Evolutionary conservation across 2,329 filamentous ascomycete species (phyloP).

Genomic region (Pseudocercospora eumusae): DNA sequence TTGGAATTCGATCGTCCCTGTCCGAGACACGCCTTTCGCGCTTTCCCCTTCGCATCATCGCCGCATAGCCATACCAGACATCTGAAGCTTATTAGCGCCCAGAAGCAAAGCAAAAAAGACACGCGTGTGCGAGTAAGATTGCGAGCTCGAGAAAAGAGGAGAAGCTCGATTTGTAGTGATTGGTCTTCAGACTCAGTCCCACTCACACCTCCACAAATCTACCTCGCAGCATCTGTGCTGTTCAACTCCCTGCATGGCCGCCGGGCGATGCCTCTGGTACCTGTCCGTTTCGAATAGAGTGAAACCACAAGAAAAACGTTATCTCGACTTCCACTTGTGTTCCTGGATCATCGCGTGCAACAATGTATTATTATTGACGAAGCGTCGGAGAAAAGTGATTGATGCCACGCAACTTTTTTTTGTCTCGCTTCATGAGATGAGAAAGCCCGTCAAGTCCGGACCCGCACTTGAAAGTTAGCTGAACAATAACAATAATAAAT

Average conservation of each 20-base stretch:
- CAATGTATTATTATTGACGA: too few species aligned
- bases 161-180: conserved; percentile 8
- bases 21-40: conserved; percentile 21
- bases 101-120: conserved; percentile 14
- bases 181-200: too few species aligned
- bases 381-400: conserved; percentile 7
- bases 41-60: conserved; percentile 21
- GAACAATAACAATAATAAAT: too few species aligned
- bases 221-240: not conserved
- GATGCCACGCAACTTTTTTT: not conserved
- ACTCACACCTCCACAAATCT: too few species aligned
- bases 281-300: conserved; percentile 15
- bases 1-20: conserved; percentile 6
- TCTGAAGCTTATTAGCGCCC: conserved; percentile 22
- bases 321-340: conserved; percentile 11
- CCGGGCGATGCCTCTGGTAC: conserved; percentile 8
- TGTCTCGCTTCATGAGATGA: not conserved
- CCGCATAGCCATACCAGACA: conserved; percentile 13
- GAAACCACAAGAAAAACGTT: conserved; percentile 17
- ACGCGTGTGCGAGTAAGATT: conserved; percentile 18
- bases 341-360: not conserved
- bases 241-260: conserved; percentile 10
- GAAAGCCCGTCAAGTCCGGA: not conserved
- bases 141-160: conserved; percentile 15
- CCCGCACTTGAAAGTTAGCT: not conserved